Evolutionary conservation across 1,284 basidiomycete genomes (phyloP), one percentile per base, ranked within the genome.

Genomic region (Afroboletus lepidellus): DNA sequence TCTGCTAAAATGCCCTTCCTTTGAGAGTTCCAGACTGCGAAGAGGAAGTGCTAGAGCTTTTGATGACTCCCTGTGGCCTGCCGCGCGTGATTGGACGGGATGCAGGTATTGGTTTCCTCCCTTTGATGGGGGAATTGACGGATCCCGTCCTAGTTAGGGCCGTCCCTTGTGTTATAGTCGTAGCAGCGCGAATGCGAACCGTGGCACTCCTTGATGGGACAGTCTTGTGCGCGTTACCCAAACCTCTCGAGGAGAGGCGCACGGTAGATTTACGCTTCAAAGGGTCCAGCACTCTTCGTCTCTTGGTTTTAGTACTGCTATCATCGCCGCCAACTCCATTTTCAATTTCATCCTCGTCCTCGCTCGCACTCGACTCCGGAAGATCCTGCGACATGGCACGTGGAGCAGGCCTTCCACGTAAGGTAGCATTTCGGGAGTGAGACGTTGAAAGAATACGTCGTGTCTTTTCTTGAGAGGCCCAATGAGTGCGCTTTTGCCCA

Each of bases 401-500:
- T 12, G 48, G 39, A 12, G 20, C 9, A 30, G 48, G 54, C 51
- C 50, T 61, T 50, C 62, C 69, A 48, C 69, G 61, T 24, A 68
- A 47, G 9, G 66, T 72, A 27, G 67, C 51, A 41, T 62, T 52
- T 48, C 52, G 57, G 23, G 54, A 57, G 21, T 61, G 52, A 27
- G 65, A 27, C 25, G 27, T 24, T 5, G 38, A 44, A 21, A 48
- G 9, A 3, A 43, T 16, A 30, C 29, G 50, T 13, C 34, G 38
- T 24, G 30, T 30, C 11, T 48, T 58, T 42, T 48, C 47, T 49
- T 53, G 56, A 32, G 51, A 52, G 15, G 41, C 30, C 7, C 51
- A 43, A 45, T 53, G 61, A 33, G 67, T 50, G 7, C 72, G 72
- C 47, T 75, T 76, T 50, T 58, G 66, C 23, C 73, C 69, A 41